A percentile compares a stretch with the other conserved stretches of the same genome.
These are phyloP conservation scores for Pseudoperonospora humuli DNA, from an alignment of 352 stramenopile species.

Conservation along the genomic window DNA sequence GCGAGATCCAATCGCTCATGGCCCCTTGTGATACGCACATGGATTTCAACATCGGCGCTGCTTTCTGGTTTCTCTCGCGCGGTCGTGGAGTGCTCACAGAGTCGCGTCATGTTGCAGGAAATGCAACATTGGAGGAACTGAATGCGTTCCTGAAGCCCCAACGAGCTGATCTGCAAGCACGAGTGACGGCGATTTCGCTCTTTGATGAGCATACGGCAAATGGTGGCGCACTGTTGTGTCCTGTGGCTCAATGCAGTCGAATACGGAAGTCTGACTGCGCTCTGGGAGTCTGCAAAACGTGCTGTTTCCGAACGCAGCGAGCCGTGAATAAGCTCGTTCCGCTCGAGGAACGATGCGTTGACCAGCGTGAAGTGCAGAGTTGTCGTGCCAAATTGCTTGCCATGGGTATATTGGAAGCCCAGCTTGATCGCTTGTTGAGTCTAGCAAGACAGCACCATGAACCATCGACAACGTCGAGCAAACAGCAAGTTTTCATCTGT, in stretches of 20 bases:
- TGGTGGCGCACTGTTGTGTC: conserved; percentile 16
- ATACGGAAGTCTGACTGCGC: conserved; percentile 39
- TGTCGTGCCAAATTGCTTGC: conserved; percentile 17
- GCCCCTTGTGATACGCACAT: conserved; percentile 88
- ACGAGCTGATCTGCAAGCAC: conserved; percentile 12
- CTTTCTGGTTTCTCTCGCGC: conserved; percentile 92
- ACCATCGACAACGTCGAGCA: not conserved
- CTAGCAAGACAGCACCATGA: conserved; percentile 4
- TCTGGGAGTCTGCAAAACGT: conserved; percentile 38
- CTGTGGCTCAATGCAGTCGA: conserved; percentile 30
- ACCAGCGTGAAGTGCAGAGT: conserved; percentile 5
- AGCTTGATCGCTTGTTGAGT: conserved; percentile 15
- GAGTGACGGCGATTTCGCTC: conserved; percentile 24
- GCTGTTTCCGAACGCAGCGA: conserved; percentile 41
- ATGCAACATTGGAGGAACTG: conserved; percentile 18
- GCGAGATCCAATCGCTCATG: conserved; percentile 73
- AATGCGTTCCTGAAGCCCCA: conserved; percentile 34
- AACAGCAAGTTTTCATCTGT: conserved; percentile 9
- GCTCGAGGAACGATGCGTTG: not conserved
- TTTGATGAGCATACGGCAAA: conserved; percentile 7
- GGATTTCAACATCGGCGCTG: conserved; percentile 96
- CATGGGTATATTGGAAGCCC: conserved; percentile 20
- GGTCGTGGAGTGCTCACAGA: conserved; percentile 37
- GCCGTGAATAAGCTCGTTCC: conserved; percentile 15
- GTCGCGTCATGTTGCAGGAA: not conserved